A percentile compares a stretch with the other conserved stretches of the same genome.
phyloP scores from a whole-genome alignment of 768 basidiomycete genomes.

The Leucosporidium scottii region DNA sequence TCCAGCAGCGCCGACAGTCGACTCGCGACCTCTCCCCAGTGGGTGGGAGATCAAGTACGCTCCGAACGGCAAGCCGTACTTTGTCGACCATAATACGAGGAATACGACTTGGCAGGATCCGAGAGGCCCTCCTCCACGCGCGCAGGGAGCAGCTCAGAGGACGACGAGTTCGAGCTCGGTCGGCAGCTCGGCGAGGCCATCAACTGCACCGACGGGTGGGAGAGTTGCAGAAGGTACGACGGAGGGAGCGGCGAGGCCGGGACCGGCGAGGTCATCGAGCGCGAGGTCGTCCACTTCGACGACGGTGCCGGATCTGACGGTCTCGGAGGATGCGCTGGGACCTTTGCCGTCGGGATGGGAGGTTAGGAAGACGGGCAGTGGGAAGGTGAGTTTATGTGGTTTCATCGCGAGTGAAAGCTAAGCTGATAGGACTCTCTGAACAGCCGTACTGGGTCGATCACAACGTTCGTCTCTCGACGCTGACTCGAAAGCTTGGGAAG shows the following conservation, averaged over 20 bases:
- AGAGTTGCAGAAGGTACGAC: not conserved
- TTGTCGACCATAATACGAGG: conserved; percentile 95
- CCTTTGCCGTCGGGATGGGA: conserved; percentile 98
- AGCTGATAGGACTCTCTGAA: not conserved
- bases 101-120: conserved; percentile 99
- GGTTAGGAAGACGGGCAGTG: conserved; percentile 94
- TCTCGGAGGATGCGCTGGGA: conserved; percentile 60
- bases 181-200: not conserved
- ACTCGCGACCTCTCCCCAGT: conserved; percentile 71
- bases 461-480: conserved; percentile 55
- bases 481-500: no score
- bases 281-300: not conserved
- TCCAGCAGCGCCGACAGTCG: conserved; percentile 43
- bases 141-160: conserved; percentile 78
- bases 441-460: conserved; percentile 73
- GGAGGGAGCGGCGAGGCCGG: conserved; percentile 32
- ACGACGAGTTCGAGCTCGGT: not conserved
- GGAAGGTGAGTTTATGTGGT: conserved; percentile 47
- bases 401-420: not conserved
- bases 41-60: conserved; percentile 99
- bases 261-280: not conserved
- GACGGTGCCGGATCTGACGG: not conserved
- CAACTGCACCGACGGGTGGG: not conserved
- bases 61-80: conserved; percentile 93
- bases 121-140: conserved; percentile 85